Percentiles rank a stretch among this genome's conserved stretches.
phyloP scores from a whole-genome alignment of 257 asterid species.

The Ocimum tenuiflorum region DNA sequence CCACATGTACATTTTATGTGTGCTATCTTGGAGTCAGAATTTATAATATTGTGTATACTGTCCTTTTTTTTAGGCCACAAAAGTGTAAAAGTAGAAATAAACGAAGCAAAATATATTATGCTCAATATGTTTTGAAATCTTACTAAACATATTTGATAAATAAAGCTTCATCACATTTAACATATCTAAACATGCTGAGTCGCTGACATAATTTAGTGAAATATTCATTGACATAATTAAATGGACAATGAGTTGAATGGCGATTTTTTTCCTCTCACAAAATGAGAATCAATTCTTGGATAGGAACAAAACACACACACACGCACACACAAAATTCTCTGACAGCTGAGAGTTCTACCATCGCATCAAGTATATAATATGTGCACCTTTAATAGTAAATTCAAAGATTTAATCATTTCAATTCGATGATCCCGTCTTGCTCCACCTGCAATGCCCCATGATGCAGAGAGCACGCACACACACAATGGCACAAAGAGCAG shows the following conservation, averaged over 20 bases:
- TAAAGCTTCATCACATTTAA: background rate
- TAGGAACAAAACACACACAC: background rate
- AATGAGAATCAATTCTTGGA: background rate
- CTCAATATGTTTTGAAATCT: background rate
- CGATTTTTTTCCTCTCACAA: background rate
- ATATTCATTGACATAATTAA: background rate
- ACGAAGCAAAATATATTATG: background rate
- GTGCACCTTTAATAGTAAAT: background rate
- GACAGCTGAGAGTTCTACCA: conserved; percentile 15
- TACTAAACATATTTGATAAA: background rate
- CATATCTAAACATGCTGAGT: background rate
- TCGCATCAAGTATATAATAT: conserved; percentile 11
- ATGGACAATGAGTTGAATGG: background rate
- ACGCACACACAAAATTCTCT: conserved; percentile 11
- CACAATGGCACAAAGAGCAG: background rate
- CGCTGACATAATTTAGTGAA: background rate
- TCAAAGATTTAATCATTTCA: conserved; percentile 6
- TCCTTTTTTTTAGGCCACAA: background rate
- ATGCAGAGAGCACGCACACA: background rate
- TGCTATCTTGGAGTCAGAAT: background rate
- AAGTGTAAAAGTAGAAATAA: too few relatives aligned
- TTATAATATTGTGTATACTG: background rate
- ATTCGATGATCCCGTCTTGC: conserved; percentile 3
- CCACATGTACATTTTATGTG: background rate
- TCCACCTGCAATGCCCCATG: background rate